A percentile compares a stretch with the other conserved stretches of the same genome.
Conservation (phyloP, 192 early-diverging fungal genomes). For the Rhizophagus clarus region DNA sequence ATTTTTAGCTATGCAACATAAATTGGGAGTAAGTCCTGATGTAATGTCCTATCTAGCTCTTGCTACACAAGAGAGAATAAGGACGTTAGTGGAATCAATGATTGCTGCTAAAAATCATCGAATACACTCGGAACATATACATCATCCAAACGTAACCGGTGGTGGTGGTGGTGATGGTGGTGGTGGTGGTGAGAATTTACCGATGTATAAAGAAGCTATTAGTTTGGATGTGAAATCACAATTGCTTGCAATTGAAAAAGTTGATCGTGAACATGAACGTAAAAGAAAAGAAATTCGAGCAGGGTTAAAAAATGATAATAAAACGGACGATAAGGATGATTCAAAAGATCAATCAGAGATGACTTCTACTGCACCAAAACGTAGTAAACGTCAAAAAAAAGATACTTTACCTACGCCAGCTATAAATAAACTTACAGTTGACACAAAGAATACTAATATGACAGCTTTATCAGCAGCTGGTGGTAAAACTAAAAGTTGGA, state of each 20-base stretch:
- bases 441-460: slow-evolving; percentile 60
- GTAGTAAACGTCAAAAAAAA: slow-evolving; percentile 48
- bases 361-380: slow-evolving; percentile 38
- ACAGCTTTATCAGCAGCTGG: slow-evolving; percentile 60
- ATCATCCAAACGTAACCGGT: slow-evolving; percentile 56
- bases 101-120: slow-evolving; percentile 73
- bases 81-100: slow-evolving; percentile 67
- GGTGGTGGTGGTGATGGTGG: slow-evolving; percentile 38
- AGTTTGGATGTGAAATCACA: slow-evolving; percentile 71
- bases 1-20: slow-evolving; percentile 37
- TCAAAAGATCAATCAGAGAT: slow-evolving; percentile 30
- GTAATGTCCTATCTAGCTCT: slow-evolving; percentile 64
- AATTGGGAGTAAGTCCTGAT: slow-evolving; percentile 57
- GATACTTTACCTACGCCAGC: slow-evolving; percentile 40
- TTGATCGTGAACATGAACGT: slow-evolving; percentile 67
- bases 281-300: slow-evolving; percentile 51
- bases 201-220: slow-evolving; percentile 68
- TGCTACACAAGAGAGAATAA: slow-evolving; percentile 69
- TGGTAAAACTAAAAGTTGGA: slow-evolving; percentile 59
- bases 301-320: slow-evolving; percentile 47
- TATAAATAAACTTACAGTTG: slow-evolving; percentile 50
- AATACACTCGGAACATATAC: slow-evolving; percentile 58
- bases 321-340: slow-evolving; percentile 30
- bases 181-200: slow-evolving; percentile 48
- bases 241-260: slow-evolving; percentile 68